Base-by-base conservation (phyloP, 1,284 basidiomycete species). In the Ustilago nuda region DNA sequence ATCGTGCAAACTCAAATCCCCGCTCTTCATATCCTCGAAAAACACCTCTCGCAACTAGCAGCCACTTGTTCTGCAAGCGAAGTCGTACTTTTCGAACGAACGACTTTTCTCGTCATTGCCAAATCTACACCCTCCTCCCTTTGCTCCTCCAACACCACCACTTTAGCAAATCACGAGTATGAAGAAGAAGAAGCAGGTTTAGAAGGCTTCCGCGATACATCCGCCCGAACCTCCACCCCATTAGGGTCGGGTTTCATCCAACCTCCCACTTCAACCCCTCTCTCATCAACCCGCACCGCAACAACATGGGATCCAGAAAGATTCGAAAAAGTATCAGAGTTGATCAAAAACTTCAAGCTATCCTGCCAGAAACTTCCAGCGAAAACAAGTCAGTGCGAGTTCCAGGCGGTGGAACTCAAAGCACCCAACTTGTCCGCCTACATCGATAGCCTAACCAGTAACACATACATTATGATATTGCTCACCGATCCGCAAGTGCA, bases 1-100 rank as follows among this genome's bases (percentile, higher is more conserved):
- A 97, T 99, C 76, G 94, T 99, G 8, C 94, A 98, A 82, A 94
- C 94, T 11, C 90, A 98, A 72, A 97, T 99, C 64, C 97, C 97
- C 2, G 97, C 98, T 76, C 92, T 95, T 37, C 88, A 91, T n/a
- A 91, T 93, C 45, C 91, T 99, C 45, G 92, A 92, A 9, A 90
- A 89, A 65, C 94, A 98, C 82, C 89, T 99, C 8, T 90, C 91
- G 11, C 92, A 91, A 55, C 92, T 99, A 67, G 92, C 94, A 12
- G 89, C 91, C 53, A 91, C 93, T 1, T 94, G 93, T 83, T 92
- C 90, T 66, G 95, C 95, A 2, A 92, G 92, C 2, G 97, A 99
- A 86, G 94, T 95, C 57, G 92, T 99, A 69, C 90, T 98, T 30
- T 99, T 99, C 81, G 97, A 99, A 86, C 91, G 93, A 58, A 95